Base-by-base conservation (phyloP, 1,284 basidiomycete genomes). In the Entoloma clypeatum region DNA sequence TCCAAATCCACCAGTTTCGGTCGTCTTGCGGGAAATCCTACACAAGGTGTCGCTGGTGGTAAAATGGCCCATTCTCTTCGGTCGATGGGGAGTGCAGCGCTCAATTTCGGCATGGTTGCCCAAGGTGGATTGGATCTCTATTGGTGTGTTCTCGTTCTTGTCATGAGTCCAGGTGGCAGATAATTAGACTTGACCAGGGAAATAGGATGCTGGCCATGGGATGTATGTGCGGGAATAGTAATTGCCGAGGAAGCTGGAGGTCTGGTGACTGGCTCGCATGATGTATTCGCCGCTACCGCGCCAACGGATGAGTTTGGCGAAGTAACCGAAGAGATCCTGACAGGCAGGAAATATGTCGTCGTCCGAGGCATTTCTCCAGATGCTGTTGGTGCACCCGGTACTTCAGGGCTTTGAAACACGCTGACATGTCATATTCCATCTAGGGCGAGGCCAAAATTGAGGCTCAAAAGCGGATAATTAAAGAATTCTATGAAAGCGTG, bases 171-270 rank as follows among this genome's bases (percentile, higher is more conserved):
- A 13, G 11, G 19, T 29, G 14, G 25, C n/a, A 10, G 29, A 25
- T 36, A 9, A 14, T 35, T 48, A 14, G 19, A 19, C 17, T 7
- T 39, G 39, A 1, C 22, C 35, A 92, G 90, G 87, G 92, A 95
- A 66, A 88, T 93, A 44, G 92, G 92, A 7, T 91, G 87, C 60
- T 91, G 86, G 83, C 81, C 90, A n/a, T 93, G 90, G 90, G 91
- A 93, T 59, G 84, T 92, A 36, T 90, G 85, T 53, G 90, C 95
- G 1, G 94, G 93, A 0, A 81, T 91, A n/a, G 83, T 94, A 48
- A 94, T 99, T 50, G 88, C 90, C 0, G 75, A 89, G 48, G 95
- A 97, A 62, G 90, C 94, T 0, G 92, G 92, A 5, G 80, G 86
- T 17, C 68, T 83, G 16, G 78, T 87, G 22, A 84, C 82, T 18